Evolutionary conservation across 2,329 filamentous ascomycete species (phyloP), one percentile per base, ranked within the genome.

Genomic region (Colletotrichum viniferum): DNA sequence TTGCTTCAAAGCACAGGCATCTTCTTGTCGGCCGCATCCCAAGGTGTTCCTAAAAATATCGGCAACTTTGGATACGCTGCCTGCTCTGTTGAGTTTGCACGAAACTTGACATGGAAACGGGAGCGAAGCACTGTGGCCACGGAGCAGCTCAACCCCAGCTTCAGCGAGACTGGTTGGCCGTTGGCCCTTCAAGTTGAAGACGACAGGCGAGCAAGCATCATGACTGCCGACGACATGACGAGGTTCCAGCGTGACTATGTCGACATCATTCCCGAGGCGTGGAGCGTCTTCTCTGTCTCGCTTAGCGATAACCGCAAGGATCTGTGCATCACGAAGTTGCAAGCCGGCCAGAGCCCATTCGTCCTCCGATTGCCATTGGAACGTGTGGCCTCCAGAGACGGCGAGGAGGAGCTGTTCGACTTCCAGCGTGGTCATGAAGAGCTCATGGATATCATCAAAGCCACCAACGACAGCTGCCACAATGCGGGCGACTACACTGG

Each of bases 271-370:
- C 97, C 97, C 0, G 85, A 88, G 52, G 88, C 90, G 8, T 99
- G 97, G 97, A 95, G 92, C 62, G 94, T 96, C 2, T 87, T 99
- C 12, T 98, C 96, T 0, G 86, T 99, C 60, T 94, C 94, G 0
- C 85, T 99, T 18, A 97, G 94, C 80, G 94, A 98, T 69, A 93
- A 93, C 78, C 91, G 90, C 52, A 94, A 95, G 70, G 97, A 98
- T 81, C 90, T 99, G 6, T 96, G 95, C 78, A 93, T 98, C 77
- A 96, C 95, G n/a, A 95, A 95, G 79, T 92, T 98, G 38, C 92
- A 95, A 77, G 89, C 92, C 12, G 92, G 92, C 2, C 90, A 94
- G 66, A 92, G 91, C 30, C 97, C 97, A 0, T 97, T 99, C 80
- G 92, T 98, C 68, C 87, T 99, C 66, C 93, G 96, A 7, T 88